Percentiles rank a stretch among this genome's conserved stretches.
These are phyloP conservation scores for Hyaloscypha hepaticicola DNA, from an alignment of 495 filamentous ascomycete species.

Conservation along the genomic window DNA sequence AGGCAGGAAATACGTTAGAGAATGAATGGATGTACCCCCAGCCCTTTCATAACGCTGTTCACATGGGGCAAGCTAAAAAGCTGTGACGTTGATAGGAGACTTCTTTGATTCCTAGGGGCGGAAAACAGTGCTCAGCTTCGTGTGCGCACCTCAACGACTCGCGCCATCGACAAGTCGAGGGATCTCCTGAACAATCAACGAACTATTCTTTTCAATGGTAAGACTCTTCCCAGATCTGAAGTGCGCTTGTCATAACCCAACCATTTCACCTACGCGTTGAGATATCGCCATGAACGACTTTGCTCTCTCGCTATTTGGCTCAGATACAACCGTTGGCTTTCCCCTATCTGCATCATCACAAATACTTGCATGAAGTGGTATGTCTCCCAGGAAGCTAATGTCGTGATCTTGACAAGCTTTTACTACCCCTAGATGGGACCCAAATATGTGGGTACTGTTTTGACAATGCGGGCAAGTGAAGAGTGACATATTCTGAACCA, in stretches of 20 bases:
- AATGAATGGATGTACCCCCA: conserved; percentile 15
- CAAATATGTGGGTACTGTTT: conserved; percentile 74
- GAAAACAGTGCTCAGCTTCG: neutral
- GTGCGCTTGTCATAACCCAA: conserved; percentile 13
- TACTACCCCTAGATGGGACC: conserved; percentile 43
- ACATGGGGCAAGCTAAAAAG: conserved; percentile 24
- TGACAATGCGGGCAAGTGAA: conserved; percentile 81
- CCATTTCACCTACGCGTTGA: conserved; percentile 48
- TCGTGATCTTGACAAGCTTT: conserved; percentile 61
- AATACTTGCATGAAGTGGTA: conserved; percentile 83
- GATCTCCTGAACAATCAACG: neutral
- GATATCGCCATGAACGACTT: conserved; percentile 72
- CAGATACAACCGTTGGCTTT: conserved; percentile 85
- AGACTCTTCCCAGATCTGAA: neutral
- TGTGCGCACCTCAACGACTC: too few species aligned
- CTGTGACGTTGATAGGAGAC: conserved; percentile 16
- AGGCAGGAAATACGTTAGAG: conserved; percentile 1
- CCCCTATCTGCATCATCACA: conserved; percentile 88
- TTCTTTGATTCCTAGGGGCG: neutral
- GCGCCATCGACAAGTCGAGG: neutral
- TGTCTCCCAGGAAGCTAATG: conserved; percentile 79
- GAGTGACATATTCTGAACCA: conserved; percentile 93
- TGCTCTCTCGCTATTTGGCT: conserved; percentile 69
- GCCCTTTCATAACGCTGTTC: conserved; percentile 4
- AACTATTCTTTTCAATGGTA: neutral